Evolutionary conservation across 2,329 filamentous ascomycete species (phyloP).

Genomic region (Fusarium subglutinans): DNA sequence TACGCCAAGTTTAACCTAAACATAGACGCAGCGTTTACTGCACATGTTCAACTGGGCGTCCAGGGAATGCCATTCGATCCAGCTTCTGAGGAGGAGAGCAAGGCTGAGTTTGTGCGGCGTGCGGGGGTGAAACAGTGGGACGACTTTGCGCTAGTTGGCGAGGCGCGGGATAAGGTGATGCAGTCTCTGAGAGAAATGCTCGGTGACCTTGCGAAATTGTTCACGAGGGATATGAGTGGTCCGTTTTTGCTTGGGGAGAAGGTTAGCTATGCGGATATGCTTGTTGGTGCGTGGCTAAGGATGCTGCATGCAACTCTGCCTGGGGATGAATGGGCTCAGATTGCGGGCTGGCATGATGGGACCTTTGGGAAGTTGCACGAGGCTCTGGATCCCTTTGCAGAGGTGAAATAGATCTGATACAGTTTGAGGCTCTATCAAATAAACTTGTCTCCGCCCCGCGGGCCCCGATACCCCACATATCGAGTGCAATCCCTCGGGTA

Average conservation of each 20-base stretch:
- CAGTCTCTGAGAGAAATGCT: slow-evolving; percentile 53
- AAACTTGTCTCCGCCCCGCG: fast-evolving
- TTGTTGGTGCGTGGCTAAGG: slow-evolving; percentile 65
- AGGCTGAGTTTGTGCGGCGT: slow-evolving; percentile 59
- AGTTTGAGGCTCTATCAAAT: neutral
- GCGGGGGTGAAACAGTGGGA: slow-evolving; percentile 56
- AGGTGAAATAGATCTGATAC: slow-evolving; percentile 36
- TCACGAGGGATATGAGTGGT: slow-evolving; percentile 49
- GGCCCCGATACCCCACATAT: neutral
- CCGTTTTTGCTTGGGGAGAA: slow-evolving; percentile 58
- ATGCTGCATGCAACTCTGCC: slow-evolving; percentile 55
- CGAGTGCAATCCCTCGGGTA: too few relatives aligned
- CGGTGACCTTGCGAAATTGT: slow-evolving; percentile 54
- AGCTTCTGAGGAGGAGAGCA: slow-evolving; percentile 53
- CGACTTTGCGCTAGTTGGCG: slow-evolving; percentile 50
- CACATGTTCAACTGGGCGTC: slow-evolving; percentile 53
- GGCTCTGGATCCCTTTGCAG: slow-evolving; percentile 52
- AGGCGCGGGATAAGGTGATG: slow-evolving; percentile 51
- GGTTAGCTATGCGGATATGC: slow-evolving; percentile 64
- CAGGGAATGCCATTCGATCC: slow-evolving; percentile 61
- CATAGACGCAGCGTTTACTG: slow-evolving; percentile 64
- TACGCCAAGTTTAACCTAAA: slow-evolving; percentile 63
- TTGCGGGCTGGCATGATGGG: slow-evolving; percentile 60
- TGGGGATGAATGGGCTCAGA: slow-evolving; percentile 56
- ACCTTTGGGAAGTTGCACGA: slow-evolving; percentile 61